These are phyloP conservation scores for Metschnikowia continentalis DNA, from an alignment of 805 yeast species.

Conservation along the genomic window DNA sequence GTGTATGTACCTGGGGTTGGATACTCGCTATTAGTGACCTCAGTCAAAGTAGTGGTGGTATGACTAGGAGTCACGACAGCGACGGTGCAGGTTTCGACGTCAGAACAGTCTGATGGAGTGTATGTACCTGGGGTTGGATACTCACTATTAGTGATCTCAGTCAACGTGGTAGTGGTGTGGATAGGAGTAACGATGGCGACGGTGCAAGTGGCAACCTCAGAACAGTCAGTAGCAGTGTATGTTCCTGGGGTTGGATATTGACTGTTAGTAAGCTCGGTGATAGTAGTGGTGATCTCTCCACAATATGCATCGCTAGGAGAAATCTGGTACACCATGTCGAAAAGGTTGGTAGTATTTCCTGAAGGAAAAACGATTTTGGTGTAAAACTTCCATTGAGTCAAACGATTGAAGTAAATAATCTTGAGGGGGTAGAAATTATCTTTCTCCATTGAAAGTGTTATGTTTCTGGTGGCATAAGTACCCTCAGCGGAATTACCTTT, in stretches of 20 bases:
- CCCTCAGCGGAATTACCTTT: neutral
- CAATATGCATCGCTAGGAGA: neutral
- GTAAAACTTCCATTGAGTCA: neutral
- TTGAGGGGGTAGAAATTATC: slow-evolving; percentile 1
- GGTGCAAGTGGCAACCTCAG: neutral
- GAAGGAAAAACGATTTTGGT: neutral
- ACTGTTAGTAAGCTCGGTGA: neutral
- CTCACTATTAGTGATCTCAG: neutral
- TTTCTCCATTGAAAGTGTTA: neutral
- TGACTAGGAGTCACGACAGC: neutral
- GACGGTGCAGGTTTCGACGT: neutral
- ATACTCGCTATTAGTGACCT: no score
- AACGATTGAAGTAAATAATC: neutral
- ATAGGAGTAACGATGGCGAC: neutral
- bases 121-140: neutral
- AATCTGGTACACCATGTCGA: neutral
- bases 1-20: no score
- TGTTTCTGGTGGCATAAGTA: neutral
- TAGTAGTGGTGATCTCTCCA: neutral
- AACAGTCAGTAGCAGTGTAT: neutral
- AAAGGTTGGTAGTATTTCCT: neutral
- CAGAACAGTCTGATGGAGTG: no score
- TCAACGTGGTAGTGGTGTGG: neutral
- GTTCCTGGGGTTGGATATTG: neutral
- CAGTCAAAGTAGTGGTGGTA: no score